Evolutionary conservation across 2,329 filamentous ascomycete species (phyloP).

Genomic region (Eurotiales sp.): DNA sequence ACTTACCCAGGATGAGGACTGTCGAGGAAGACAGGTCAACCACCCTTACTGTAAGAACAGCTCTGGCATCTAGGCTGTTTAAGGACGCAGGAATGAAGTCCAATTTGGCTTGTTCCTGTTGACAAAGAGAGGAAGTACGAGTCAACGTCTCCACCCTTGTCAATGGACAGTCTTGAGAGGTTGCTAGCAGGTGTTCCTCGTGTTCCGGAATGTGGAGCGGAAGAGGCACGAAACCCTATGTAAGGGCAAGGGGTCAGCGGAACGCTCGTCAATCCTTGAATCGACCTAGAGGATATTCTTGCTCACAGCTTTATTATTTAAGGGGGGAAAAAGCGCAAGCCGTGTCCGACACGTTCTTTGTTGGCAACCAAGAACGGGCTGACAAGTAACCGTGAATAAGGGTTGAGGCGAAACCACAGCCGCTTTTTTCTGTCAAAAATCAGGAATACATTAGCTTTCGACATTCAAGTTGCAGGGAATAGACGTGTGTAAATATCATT

Average conservation of each 20-base stretch:
- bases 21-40: slow-evolving; percentile 38
- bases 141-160: slow-evolving; percentile 45
- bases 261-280: slow-evolving; percentile 24
- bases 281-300: slow-evolving; percentile 26
- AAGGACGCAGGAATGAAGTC: slow-evolving; percentile 39
- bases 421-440: slow-evolving; percentile 1
- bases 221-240: slow-evolving; percentile 37
- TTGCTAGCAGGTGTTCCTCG: slow-evolving; percentile 26
- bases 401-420: slow-evolving; percentile 4
- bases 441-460: neutral
- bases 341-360: slow-evolving; percentile 17
- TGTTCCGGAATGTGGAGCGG: slow-evolving; percentile 37
- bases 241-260: slow-evolving; percentile 37
- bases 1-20: slow-evolving; percentile 42
- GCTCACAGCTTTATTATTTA: slow-evolving; percentile 31
- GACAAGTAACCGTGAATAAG: slow-evolving; percentile 9
- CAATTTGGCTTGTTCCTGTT: slow-evolving; percentile 34
- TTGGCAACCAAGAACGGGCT: slow-evolving; percentile 19
- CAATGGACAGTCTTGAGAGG: slow-evolving; percentile 28
- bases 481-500: neutral
- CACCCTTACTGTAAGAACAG: slow-evolving; percentile 43
- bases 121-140: slow-evolving; percentile 42
- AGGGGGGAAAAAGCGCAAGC: slow-evolving; percentile 20
- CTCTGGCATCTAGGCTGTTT: slow-evolving; percentile 43
- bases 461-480: neutral